phyloP scores from a whole-genome alignment of 371 early-diverging fungal species.

The Mycotypha africana region DNA sequence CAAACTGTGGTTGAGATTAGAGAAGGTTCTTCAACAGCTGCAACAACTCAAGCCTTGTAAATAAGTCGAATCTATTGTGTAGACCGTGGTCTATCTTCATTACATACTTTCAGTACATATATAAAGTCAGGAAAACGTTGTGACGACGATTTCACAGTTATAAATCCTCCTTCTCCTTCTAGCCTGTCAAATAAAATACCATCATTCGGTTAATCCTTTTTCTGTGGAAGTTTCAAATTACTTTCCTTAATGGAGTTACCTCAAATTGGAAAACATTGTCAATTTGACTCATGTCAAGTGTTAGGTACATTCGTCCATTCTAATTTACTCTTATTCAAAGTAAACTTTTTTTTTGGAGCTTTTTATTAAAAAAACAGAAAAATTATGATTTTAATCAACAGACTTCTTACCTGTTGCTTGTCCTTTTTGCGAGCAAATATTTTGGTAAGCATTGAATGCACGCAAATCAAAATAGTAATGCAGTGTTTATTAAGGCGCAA shows the following conservation, averaged over 20 bases:
- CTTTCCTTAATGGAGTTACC: conserved; percentile 25
- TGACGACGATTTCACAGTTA: background rate
- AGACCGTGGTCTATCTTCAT: too few species aligned
- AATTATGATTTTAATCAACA: too few species aligned
- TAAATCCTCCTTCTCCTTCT: background rate
- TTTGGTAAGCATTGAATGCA: conserved; percentile 6
- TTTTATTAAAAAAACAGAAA: too few species aligned
- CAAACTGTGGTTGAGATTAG: too few species aligned
- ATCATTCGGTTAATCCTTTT: background rate
- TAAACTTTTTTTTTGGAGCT: too few species aligned
- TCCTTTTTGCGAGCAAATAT: conserved; percentile 21
- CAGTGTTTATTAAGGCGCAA: too few species aligned
- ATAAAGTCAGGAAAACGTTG: background rate
- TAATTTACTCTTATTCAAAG: too few species aligned
- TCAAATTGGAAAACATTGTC: conserved; percentile 27
- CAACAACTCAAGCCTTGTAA: too few species aligned
- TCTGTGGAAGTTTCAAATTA: background rate
- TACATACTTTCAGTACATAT: background rate
- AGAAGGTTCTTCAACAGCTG: too few species aligned
- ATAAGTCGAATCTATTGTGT: too few species aligned
- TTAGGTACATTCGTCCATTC: too few species aligned
- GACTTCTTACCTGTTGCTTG: conserved; percentile 34
- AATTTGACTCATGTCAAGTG: conserved; percentile 14
- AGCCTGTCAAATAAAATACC: too few species aligned
- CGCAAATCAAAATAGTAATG: background rate